phyloP scores from a whole-genome alignment of 352 stramenopile genomes.

The Plasmopara viticola region DNA sequence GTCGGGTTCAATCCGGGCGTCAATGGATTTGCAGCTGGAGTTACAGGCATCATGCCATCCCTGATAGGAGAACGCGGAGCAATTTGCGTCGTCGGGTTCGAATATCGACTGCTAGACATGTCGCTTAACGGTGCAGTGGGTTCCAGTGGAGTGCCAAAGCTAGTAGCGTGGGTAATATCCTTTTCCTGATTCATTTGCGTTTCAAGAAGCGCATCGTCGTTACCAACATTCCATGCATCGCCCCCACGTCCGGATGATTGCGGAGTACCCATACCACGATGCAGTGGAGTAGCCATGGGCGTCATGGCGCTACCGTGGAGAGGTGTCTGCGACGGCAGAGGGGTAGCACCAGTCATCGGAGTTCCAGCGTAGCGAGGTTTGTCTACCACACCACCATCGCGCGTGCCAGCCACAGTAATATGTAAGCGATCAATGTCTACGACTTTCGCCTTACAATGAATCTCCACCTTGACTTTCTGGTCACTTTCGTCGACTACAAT shows the following conservation, averaged over 20 bases:
- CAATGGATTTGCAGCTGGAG: constrained; percentile 58
- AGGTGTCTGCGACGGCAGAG: constrained; percentile 76
- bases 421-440: constrained; percentile 82
- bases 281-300: constrained; percentile 81
- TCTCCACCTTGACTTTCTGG: constrained; percentile 89
- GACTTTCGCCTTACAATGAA: constrained; percentile 86
- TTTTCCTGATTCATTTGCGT: constrained; percentile 87
- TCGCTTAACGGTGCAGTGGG: constrained; percentile 64
- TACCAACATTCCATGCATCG: constrained; percentile 83
- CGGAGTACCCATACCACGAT: constrained; percentile 73
- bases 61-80: constrained; percentile 56
- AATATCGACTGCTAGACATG: constrained; percentile 46
- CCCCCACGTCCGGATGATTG: constrained; percentile 48
- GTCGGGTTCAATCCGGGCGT: constrained; percentile 80
- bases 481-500: constrained; percentile 87
- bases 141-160: constrained; percentile 77
- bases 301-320: constrained; percentile 81
- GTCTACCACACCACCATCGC: constrained; percentile 71
- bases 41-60: constrained; percentile 62
- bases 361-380: constrained; percentile 63
- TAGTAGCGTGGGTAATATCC: constrained; percentile 85
- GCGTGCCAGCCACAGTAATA: constrained; percentile 67
- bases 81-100: constrained; percentile 44
- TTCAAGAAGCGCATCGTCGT: constrained; percentile 80
- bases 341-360: constrained; percentile 71